Base-by-base conservation (phyloP, 768 basidiomycete species). In the Tylopilus sp. region DNA sequence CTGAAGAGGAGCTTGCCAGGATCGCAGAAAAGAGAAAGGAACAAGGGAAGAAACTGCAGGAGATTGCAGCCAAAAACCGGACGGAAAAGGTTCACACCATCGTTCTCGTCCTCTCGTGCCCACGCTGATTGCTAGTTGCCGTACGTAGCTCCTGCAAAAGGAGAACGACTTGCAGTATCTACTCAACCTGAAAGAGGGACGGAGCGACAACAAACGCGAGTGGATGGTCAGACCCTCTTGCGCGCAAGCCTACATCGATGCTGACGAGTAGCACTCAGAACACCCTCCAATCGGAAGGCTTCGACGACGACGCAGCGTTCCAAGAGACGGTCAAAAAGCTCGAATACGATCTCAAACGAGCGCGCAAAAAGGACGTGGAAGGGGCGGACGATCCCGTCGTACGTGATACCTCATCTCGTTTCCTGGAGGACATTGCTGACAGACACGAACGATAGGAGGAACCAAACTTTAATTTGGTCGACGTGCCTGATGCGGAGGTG, bases 401-500 rank as follows among this genome's bases (percentile, higher is more conserved):
- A 58, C 26, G 75, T 59, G 3, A 28, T n/a, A 24, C 16, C 25
- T 45, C 11, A 4, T 34, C 8, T 40, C 7, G 22, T 3, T 14
- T 33, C 12, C n/a, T n/a, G n/a, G n/a, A n/a, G n/a, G n/a, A n/a
- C n/a, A n/a, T 42, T 25, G 16, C 24, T 52, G 41, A 55, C 49
- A 43, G 19, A n/a, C n/a, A n/a, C 24, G 40, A 9, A 48, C 43
- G 33, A 45, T 63, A 87, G 79, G 89, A 92, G 64, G 95, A 94
- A 53, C 77, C 92, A 1, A 82, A 85, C 0, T 99, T 94, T 74
- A 94, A 92, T 19, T 78, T 99, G 3, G 76, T 96, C n/a, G 92
- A 97, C 62, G 77, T 88, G 3, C 93, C 94, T 0, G 97, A 99
- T 69, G 85, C 82, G 7, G 89, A 96, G 53, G 87, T 94, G 57